phyloP scores from a whole-genome alignment of 345 rosid species.

The Salix dunnii region DNA sequence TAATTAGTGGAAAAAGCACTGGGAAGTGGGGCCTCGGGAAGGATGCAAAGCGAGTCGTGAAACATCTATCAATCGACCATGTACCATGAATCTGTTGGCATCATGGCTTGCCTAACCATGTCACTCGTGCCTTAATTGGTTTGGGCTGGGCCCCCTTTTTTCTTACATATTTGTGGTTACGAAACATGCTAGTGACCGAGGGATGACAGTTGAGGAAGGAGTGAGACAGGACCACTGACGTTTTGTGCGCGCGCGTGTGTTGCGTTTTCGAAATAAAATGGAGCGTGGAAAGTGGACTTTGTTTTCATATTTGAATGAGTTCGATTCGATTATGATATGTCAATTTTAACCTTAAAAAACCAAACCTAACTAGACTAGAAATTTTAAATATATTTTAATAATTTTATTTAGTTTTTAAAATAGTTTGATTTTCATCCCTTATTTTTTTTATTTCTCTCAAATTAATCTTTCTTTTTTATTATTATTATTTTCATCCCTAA shows the following conservation, averaged over 20 bases:
- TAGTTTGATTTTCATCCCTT: too few relatives aligned
- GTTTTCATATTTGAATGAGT: neutral
- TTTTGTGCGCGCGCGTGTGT: too few relatives aligned
- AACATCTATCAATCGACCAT: constrained; percentile 14
- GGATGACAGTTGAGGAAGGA: too few relatives aligned
- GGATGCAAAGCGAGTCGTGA: neutral
- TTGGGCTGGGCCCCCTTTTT: neutral
- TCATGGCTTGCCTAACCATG: constrained; percentile 32
- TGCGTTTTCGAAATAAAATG: neutral
- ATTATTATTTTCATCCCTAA: too few relatives aligned
- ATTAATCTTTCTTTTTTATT: too few relatives aligned
- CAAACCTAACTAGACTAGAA: too few relatives aligned
- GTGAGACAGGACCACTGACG: too few relatives aligned
- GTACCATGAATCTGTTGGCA: constrained; percentile 43
- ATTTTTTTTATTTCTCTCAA: too few relatives aligned
- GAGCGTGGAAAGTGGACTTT: neutral
- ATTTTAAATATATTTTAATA: too few relatives aligned
- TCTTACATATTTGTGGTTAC: neutral
- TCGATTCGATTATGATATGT: too few relatives aligned
- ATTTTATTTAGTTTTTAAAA: too few relatives aligned
- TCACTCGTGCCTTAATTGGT: neutral
- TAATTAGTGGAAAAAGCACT: constrained; percentile 14
- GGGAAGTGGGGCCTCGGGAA: neutral
- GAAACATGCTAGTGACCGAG: neutral
- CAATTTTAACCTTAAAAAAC: too few relatives aligned